phyloP scores from a whole-genome alignment of 306 rosid species.

The Castanea crenata region DNA sequence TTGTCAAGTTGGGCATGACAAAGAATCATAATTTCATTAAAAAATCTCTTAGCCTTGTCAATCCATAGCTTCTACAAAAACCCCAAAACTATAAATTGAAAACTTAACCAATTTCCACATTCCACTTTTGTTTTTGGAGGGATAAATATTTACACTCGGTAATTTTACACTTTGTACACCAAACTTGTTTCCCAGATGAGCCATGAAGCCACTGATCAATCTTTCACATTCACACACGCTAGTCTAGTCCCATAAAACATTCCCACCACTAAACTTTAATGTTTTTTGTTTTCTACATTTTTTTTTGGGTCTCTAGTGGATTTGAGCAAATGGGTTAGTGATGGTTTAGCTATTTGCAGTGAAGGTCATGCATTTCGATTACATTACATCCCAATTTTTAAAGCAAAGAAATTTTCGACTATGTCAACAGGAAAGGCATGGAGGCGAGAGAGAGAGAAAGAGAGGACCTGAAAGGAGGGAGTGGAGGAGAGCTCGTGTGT shows the following conservation, averaged over 20 bases:
- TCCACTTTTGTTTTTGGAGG: not conserved
- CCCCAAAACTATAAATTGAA: not conserved
- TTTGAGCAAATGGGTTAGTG: too few relatives aligned
- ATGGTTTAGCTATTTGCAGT: not conserved
- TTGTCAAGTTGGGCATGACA: not conserved
- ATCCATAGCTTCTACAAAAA: not conserved
- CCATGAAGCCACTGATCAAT: too few relatives aligned
- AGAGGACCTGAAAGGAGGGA: conserved; percentile 60
- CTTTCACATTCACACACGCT: too few relatives aligned
- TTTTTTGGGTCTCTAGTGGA: too few relatives aligned
- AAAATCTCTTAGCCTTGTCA: not conserved
- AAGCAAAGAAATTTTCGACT: not conserved
- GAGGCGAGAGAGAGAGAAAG: not conserved
- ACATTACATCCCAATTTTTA: not conserved
- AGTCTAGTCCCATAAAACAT: too few relatives aligned
- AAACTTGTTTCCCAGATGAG: too few relatives aligned
- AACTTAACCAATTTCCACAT: not conserved
- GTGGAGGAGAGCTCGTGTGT: conserved; percentile 49
- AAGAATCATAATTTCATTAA: not conserved
- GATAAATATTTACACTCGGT: not conserved
- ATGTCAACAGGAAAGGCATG: not conserved
- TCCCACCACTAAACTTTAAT: too few relatives aligned
- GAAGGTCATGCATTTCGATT: not conserved
- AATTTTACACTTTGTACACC: not conserved
- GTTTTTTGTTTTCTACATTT: too few relatives aligned